Base-by-base conservation (phyloP, 768 basidiomycete genomes). In the Kwoniella dejecticola region DNA sequence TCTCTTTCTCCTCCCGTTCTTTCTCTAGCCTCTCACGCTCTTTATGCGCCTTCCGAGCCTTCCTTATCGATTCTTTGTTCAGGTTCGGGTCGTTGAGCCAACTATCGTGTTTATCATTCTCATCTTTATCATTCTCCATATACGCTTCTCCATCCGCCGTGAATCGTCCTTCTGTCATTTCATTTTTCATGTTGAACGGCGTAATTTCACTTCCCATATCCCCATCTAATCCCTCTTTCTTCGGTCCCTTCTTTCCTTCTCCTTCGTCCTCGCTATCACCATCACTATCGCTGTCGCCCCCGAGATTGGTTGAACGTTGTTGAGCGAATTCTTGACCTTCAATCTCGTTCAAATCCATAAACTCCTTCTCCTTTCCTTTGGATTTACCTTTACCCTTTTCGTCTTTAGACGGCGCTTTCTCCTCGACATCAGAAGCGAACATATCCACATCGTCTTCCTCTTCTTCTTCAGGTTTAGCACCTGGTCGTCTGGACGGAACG, bases 121-220 rank as follows among this genome's bases (percentile, higher is more conserved):
- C 90, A 78, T 99, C 96, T 75, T 88, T 87, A 11, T 88, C 84
- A 67, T 89, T 87, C 49, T 89, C 86, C 75, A 92, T 91, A 71
- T 80, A 82, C 8, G 64, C 66, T 61, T 79, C 76, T 47, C 96
- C 96, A 74, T 98, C 95, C 62, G 89, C 89, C 4, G 90, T 88
- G 81, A 99, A 97, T 75, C 92, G 91, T 38, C 96, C 96, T 80
- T 98, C 95, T 74, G 91, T 88, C 89, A 98, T 94, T 83, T 99
- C 96, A 70, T 91, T 89, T 66, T 93, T 88, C 95, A 99, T 98
- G 79, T 99, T 95, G 86, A 99, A 99, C 26, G 91, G 89, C 3
- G 90, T 93, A 10, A 99, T 69, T 74, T 94, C 89, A 79, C 81
- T 95, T 1, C 95, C 96, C 95, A 99, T 97, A 48, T 74, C 72